Conservation (phyloP, 2,329 filamentous ascomycete genomes). For the Pyrenophora graminea region DNA sequence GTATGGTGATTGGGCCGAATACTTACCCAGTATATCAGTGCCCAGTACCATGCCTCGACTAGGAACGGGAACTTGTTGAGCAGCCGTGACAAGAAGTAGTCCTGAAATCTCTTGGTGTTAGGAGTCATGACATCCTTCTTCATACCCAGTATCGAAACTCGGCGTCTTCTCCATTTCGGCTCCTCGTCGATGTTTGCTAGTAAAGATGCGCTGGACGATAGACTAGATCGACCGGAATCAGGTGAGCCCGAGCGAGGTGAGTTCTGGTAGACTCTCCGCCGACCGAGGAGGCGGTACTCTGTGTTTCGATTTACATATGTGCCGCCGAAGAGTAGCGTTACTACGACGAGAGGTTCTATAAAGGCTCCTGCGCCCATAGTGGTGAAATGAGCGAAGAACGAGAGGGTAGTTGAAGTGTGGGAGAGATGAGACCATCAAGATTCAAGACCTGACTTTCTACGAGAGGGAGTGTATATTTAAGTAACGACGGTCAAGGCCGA, state of each 20-base stretch:
- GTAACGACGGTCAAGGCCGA: neutral
- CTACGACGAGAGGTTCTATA: constrained; percentile 65
- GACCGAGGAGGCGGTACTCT: constrained; percentile 43
- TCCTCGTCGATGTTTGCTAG: constrained; percentile 46
- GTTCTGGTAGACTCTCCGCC: constrained; percentile 22
- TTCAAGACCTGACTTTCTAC: too few species aligned
- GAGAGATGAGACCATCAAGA: neutral
- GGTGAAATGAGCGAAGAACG: constrained; percentile 3
- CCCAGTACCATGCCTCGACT: constrained; percentile 78
- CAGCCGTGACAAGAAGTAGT: constrained; percentile 65
- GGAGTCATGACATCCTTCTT: constrained; percentile 59
- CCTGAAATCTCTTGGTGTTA: constrained; percentile 64
- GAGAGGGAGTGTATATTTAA: neutral
- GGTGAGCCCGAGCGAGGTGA: constrained; percentile 46
- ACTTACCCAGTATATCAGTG: constrained; percentile 74
- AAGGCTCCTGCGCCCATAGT: constrained; percentile 61
- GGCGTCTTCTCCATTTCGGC: constrained; percentile 56
- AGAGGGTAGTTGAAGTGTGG: neutral
- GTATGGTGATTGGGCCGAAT: neutral
- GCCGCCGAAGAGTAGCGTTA: constrained; percentile 63
- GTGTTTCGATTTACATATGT: constrained; percentile 64
- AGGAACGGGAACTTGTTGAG: constrained; percentile 72
- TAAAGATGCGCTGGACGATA: constrained; percentile 50
- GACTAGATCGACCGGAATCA: constrained; percentile 49
- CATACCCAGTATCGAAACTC: constrained; percentile 53